phyloP scores from a whole-genome alignment of 2,329 filamentous ascomycete species.

The Penicillium sp. region DNA sequence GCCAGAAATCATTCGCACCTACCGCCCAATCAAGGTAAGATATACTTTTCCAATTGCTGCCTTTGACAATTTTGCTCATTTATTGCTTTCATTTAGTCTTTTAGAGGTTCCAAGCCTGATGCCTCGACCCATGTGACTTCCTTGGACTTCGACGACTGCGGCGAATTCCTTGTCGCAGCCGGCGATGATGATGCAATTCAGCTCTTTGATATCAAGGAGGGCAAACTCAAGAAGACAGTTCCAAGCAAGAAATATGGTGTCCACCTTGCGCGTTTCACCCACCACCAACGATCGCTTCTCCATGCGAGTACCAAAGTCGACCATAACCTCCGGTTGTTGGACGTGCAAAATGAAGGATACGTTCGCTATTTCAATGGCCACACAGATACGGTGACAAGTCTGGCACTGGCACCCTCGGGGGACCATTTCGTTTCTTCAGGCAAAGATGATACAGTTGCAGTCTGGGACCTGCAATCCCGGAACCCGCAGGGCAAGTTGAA shows the following conservation, averaged over 20 bases:
- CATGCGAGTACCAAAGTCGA: slow-evolving; percentile 97
- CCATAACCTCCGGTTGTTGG: slow-evolving; percentile 76
- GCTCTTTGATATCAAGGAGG: slow-evolving; percentile 90
- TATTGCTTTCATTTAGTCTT: slow-evolving; percentile 24
- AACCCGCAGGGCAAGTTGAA: slow-evolving; percentile 78
- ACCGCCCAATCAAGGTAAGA: slow-evolving; percentile 75
- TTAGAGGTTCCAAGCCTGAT: slow-evolving; percentile 40
- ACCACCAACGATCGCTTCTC: slow-evolving; percentile 85
- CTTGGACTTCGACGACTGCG: slow-evolving; percentile 93
- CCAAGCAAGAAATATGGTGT: slow-evolving; percentile 97
- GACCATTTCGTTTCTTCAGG: slow-evolving; percentile 93
- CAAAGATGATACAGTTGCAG: slow-evolving; percentile 82
- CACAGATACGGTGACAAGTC: slow-evolving; percentile 76
- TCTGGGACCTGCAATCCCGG: slow-evolving; percentile 85
- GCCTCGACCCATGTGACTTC: slow-evolving; percentile 70
- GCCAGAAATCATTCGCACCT: slow-evolving; percentile 73
- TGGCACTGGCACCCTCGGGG: slow-evolving; percentile 79
- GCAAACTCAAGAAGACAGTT: slow-evolving; percentile 82
- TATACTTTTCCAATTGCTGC: neutral
- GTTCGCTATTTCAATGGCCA: slow-evolving; percentile 96
- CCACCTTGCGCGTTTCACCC: slow-evolving; percentile 90
- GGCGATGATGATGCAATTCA: slow-evolving; percentile 95
- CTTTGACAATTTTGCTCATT: slow-evolving; percentile 6
- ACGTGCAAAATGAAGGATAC: slow-evolving; percentile 92
- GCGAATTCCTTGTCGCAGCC: slow-evolving; percentile 86